Evolutionary conservation across 2,329 filamentous ascomycete species (phyloP), one percentile per base, ranked within the genome.

Genomic region (Penicillium sp.): DNA sequence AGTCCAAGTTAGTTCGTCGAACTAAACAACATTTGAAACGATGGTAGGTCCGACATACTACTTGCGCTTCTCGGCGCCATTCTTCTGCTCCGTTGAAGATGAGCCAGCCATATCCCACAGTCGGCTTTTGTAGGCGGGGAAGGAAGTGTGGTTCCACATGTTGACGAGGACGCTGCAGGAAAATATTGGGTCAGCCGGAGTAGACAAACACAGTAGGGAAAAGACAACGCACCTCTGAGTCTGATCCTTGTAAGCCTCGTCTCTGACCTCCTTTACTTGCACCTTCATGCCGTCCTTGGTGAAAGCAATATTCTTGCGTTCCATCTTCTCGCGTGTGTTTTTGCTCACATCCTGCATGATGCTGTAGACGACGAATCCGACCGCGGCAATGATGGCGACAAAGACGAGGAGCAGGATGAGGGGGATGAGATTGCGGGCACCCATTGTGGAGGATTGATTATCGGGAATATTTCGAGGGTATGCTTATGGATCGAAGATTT

Each of bases 281-380:
- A 87, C 83, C 58, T 81, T 81, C 60, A 84, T 78, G 19, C 84
- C 84, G 41, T 85, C 83, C 65, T 81, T 83, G 2, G 79, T 79
- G 65, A 86, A 80, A 10, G 76, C 71, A 35, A 87, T 78, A 60
- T 87, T 79, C 69, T 84, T 84, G 75, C 83, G 83, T 72, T 86
- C 83, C 80, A 87, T 82, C 61, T 83, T 82, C 65, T 80, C 77
- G 41, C 77, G 77, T 40, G 83, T 84, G 59, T 79, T 78, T 57
- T 81, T 76, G 56, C 80, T 78, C 46, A 87, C 79, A 58, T 84
- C 79, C 65, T 81, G 80, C 27, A 79, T 76, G 74, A 84, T 84
- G 44, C 76, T 72, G 71, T 84, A 87, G 59, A 81, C 69, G 60
- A 82, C 76, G 59, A 82, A 84, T 19, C 80, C 82, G 57, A 86